phyloP scores from a whole-genome alignment of 169 alveolate genomes.

The Theileria luwenshuni region DNA sequence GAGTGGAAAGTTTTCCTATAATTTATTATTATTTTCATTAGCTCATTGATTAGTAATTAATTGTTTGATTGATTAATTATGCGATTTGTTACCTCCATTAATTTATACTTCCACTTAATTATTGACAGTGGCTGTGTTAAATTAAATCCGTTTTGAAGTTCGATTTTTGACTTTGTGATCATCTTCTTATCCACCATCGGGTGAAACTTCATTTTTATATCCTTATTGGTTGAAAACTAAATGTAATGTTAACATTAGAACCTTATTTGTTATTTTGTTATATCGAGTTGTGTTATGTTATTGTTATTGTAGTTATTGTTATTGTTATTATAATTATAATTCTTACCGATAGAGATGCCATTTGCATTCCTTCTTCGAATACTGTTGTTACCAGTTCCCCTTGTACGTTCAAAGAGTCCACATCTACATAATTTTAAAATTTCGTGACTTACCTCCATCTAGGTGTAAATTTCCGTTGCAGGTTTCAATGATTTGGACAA shows the following conservation, averaged over 20 bases:
- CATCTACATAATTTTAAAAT: slow-evolving; percentile 20
- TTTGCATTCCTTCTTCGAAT: slow-evolving; percentile 52
- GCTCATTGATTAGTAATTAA: neutral
- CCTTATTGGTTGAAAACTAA: slow-evolving; percentile 34
- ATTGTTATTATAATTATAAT: neutral
- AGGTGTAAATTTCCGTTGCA: slow-evolving; percentile 65
- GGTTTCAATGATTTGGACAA: slow-evolving; percentile 49
- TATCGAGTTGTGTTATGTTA: no score
- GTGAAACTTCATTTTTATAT: slow-evolving; percentile 58
- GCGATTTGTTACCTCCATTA: slow-evolving; percentile 37
- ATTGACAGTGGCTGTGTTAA: slow-evolving; percentile 52
- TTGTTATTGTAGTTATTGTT: no score
- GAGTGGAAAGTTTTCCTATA: slow-evolving; percentile 57
- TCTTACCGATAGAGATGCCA: slow-evolving; percentile 45
- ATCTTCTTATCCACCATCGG: slow-evolving; percentile 57
- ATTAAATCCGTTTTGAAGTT: slow-evolving; percentile 44
- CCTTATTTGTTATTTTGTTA: no score
- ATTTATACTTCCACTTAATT: slow-evolving; percentile 66
- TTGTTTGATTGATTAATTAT: neutral
- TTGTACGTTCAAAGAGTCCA: slow-evolving; percentile 56
- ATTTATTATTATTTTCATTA: neutral
- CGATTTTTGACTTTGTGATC: slow-evolving; percentile 56
- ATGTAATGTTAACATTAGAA: no score
- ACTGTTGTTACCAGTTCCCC: slow-evolving; percentile 63
- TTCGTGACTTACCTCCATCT: slow-evolving; percentile 53